Evolutionary conservation across 805 yeast genomes (phyloP).

Genomic region (Gaillardinia entomophila): DNA sequence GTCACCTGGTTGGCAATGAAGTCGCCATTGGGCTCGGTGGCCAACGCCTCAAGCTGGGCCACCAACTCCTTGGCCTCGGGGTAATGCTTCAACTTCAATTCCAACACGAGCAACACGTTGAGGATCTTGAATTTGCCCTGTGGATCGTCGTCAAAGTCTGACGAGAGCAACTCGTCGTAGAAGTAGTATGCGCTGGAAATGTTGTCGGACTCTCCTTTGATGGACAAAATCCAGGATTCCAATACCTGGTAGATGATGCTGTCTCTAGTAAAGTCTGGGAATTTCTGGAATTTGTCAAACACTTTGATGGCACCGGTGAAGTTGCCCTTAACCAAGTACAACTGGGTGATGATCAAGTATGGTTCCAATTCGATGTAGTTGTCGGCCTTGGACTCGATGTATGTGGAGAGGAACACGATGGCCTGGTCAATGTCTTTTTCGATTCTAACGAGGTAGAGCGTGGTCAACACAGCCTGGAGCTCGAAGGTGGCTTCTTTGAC

Average conservation of each 20-base stretch:
- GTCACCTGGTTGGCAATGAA: constrained; percentile 63
- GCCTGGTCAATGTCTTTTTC: constrained; percentile 34
- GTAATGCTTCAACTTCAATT: constrained; percentile 69
- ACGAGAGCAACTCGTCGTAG: constrained; percentile 74
- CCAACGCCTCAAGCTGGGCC: constrained; percentile 39
- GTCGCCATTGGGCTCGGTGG: constrained; percentile 33
- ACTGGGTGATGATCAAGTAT: constrained; percentile 34
- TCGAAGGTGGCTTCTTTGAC: constrained; percentile 27
- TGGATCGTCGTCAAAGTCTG: constrained; percentile 32
- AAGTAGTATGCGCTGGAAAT: constrained; percentile 46
- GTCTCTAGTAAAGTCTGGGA: constrained; percentile 43
- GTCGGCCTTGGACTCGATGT: constrained; percentile 13
- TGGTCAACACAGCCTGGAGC: constrained; percentile 36
- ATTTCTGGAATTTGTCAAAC: constrained; percentile 23
- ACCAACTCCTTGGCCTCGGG: constrained; percentile 74
- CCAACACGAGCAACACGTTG: constrained; percentile 62
- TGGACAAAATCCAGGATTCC: constrained; percentile 57
- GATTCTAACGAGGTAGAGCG: constrained; percentile 31
- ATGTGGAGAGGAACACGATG: constrained; percentile 21
- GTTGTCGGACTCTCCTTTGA: constrained; percentile 37
- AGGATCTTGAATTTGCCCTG: constrained; percentile 35
- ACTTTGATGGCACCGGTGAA: constrained; percentile 27
- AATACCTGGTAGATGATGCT: constrained; percentile 71
- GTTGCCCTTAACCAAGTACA: constrained; percentile 33
- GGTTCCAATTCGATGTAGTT: constrained; percentile 33